Percentiles rank a stretch among this genome's conserved stretches.
Conservation (phyloP, 202 grass and related monocot species). For the Panicum virgatum region DNA sequence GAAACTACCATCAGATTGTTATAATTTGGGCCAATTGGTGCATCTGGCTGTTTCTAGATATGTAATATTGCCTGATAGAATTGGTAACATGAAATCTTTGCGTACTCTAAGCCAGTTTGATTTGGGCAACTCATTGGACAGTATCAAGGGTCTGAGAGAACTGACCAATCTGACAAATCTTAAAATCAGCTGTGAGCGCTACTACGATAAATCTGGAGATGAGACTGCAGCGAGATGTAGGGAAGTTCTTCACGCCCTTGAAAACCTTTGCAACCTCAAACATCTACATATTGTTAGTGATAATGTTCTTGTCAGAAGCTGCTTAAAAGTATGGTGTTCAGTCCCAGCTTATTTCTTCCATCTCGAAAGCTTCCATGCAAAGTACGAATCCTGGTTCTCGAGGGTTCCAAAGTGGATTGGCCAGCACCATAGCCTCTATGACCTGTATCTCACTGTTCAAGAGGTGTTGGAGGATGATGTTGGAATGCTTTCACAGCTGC, state of each 20-base stretch:
- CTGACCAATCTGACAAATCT: neutral
- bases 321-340: neutral
- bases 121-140: neutral
- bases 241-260: neutral
- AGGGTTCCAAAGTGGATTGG: neutral
- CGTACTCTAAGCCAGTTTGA: neutral
- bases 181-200: rapidly evolving
- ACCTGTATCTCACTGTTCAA: rapidly evolving
- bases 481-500: neutral
- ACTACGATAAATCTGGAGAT: no score
- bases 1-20: constrained; percentile 9
- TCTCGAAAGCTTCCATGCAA: neutral
- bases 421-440: neutral
- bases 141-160: neutral
- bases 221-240: no score
- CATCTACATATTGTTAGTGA: neutral
- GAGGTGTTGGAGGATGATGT: neutral
- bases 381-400: neutral
- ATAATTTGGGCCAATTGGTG: constrained; percentile 2
- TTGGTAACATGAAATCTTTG: neutral
- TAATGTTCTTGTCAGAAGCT: neutral
- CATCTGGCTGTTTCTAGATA: neutral
- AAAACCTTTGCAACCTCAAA: constrained; percentile 12
- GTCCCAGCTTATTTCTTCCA: neutral
- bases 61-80: neutral